Percentiles rank a stretch among this genome's conserved stretches.
phyloP scores from a whole-genome alignment of 2,329 filamentous ascomycete species.

The Aspergillus texensis region DNA sequence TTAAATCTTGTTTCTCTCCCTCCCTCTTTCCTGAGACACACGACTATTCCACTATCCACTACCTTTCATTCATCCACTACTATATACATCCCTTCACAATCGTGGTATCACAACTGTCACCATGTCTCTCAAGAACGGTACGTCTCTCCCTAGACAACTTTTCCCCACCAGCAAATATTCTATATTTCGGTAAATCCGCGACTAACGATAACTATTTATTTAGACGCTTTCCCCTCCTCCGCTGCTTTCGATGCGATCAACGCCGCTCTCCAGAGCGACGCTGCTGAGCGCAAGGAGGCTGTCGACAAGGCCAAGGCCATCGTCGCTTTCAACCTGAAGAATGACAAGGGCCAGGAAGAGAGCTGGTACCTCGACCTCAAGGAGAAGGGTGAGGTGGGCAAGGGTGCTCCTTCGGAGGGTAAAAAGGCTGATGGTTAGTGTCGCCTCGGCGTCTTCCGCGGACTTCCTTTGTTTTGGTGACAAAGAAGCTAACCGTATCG shows the following conservation, averaged over 20 bases:
- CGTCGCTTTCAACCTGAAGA: conserved; percentile 92
- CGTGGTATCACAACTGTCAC: conserved; percentile 24
- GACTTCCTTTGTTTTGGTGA: not conserved
- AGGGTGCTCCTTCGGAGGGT: conserved; percentile 68
- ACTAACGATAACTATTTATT: conserved; percentile 13
- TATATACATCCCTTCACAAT: not conserved
- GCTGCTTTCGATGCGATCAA: conserved; percentile 89
- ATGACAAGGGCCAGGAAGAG: conserved; percentile 74
- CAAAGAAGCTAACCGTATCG: not conserved
- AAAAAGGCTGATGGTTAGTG: conserved; percentile 76
- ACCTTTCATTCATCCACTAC: conserved; percentile 4
- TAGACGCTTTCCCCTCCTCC: conserved; percentile 86
- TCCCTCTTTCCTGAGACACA: not conserved
- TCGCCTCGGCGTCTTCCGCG: conserved; percentile 29
- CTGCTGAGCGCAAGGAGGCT: conserved; percentile 78
- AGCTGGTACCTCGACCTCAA: conserved; percentile 97
- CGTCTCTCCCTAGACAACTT: conserved; percentile 24
- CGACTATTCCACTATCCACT: conserved; percentile 2
- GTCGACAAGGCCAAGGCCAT: conserved; percentile 86
- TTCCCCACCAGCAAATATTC: not conserved
- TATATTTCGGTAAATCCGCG: not conserved
- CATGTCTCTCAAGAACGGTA: conserved; percentile 77
- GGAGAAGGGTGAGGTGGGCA: conserved; percentile 78
- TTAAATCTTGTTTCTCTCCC: conserved; percentile 8
- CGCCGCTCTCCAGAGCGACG: conserved; percentile 66